Conservation (phyloP, 257 asterid genomes). For the Petrea volubilis region DNA sequence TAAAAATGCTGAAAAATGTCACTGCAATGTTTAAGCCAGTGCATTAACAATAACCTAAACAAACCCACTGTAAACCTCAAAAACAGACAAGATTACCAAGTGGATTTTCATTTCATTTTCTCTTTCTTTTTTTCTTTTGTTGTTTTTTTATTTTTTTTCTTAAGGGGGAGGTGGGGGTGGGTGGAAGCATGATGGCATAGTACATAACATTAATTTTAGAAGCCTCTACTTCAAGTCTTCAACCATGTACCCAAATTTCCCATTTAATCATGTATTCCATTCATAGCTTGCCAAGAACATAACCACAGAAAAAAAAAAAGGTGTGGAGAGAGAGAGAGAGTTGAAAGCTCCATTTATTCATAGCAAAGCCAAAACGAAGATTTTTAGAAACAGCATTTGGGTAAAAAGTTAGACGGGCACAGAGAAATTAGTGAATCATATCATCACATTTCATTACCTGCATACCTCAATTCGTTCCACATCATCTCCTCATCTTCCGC, state of each 20-base stretch:
- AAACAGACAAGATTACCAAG: not conserved
- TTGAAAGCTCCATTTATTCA: not conserved
- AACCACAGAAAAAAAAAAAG: not conserved
- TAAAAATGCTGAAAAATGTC: not conserved
- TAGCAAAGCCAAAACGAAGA: not conserved
- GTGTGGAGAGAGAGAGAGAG: not conserved
- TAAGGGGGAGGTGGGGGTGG: not conserved
- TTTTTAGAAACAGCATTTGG: not conserved
- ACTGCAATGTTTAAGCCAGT: not conserved
- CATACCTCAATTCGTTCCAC: constrained; percentile 74
- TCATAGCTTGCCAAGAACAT: not conserved
- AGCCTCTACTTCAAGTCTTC: not conserved
- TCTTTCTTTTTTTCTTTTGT: not conserved
- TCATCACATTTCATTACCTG: constrained; percentile 41
- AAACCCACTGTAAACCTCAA: not conserved
- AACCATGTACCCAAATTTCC: not conserved
- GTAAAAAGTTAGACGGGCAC: not conserved
- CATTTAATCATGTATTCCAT: not conserved
- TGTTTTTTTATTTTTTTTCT: too few relatives aligned
- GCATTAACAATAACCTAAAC: not conserved
- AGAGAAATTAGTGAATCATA: not conserved
- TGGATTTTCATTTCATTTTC: not conserved
- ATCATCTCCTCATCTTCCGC: constrained; percentile 86
- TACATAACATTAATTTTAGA: not conserved
- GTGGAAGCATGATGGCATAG: not conserved